Evolutionary conservation across 768 basidiomycete species (phyloP).

Genomic region (Porphyrellus cyaneotinctus): DNA sequence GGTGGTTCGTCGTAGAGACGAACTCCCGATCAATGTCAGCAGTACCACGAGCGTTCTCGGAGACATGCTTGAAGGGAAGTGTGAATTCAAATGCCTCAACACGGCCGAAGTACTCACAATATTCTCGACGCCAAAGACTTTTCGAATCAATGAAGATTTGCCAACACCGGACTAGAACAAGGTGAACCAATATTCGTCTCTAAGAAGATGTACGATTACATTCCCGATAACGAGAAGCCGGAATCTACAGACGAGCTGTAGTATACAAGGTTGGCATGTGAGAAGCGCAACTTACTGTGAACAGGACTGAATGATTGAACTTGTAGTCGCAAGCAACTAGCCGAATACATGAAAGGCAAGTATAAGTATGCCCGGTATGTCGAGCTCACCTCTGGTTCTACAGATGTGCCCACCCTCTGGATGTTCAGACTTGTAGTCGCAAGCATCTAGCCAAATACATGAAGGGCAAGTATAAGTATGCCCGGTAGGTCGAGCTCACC

Average conservation of each 20-base stretch:
- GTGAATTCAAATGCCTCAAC: neutral
- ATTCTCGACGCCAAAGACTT: slow-evolving; percentile 10
- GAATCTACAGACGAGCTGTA: slow-evolving; percentile 2
- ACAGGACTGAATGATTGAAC: slow-evolving; percentile 7
- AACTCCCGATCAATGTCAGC: neutral
- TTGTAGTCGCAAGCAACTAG: slow-evolving; percentile 8
- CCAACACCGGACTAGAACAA: neutral
- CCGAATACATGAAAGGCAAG: neutral
- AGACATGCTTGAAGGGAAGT: neutral
- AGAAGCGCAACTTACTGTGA: slow-evolving; percentile 3
- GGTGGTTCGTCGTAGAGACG: slow-evolving; percentile 11
- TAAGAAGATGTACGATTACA: neutral
- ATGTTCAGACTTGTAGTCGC: slow-evolving; percentile 7
- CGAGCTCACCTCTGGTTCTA: too few relatives aligned
- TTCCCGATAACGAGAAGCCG: slow-evolving; percentile 16
- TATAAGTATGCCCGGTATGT: neutral
- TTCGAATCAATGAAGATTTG: neutral
- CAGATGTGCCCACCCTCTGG: neutral
- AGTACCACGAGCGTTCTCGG: neutral
- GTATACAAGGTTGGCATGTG: neutral
- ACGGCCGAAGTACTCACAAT: slow-evolving; percentile 5
- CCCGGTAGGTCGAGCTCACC: too few relatives aligned
- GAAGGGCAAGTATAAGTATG: neutral
- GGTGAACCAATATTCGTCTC: neutral
- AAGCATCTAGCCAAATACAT: slow-evolving; percentile 3